Percentiles rank a stretch among this genome's conserved stretches.
Conservation (phyloP, 2,329 filamentous ascomycete species). For the Fusarium napiforme region DNA sequence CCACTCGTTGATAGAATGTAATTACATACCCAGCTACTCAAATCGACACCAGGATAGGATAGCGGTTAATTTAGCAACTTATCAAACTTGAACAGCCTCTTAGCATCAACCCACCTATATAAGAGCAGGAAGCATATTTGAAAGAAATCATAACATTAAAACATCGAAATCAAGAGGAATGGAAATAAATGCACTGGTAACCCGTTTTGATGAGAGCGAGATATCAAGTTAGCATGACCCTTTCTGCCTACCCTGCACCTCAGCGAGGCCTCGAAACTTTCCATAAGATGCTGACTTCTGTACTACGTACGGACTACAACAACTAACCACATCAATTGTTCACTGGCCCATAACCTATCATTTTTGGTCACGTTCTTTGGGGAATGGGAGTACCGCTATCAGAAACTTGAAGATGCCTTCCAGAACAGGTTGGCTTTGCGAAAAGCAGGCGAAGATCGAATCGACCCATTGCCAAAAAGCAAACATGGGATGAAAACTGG, state of each 20-base stretch:
- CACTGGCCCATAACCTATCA: too few species aligned
- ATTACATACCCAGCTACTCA: background rate
- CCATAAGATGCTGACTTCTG: background rate
- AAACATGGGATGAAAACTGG: background rate
- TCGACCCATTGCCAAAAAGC: background rate
- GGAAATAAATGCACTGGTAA: background rate
- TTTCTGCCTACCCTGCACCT: background rate
- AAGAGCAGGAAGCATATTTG: background rate
- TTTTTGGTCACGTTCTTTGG: fast-evolving
- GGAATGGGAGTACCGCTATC: background rate
- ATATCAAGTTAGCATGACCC: too few species aligned
- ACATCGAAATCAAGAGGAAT: background rate
- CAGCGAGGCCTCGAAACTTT: background rate
- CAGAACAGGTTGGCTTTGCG: background rate
- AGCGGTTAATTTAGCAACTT: background rate
- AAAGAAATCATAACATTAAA: fast-evolving
- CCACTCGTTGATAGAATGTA: background rate
- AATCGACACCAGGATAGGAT: background rate
- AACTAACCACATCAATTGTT: background rate
- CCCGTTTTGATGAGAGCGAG: too few species aligned
- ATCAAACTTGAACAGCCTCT: background rate
- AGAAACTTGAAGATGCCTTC: background rate
- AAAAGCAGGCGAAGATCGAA: background rate
- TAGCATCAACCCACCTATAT: background rate
- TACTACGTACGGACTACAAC: too few species aligned